A percentile compares a stretch with the other conserved stretches of the same genome.
Evolutionary conservation across 352 stramenopile species (phyloP).

Genomic region (Phytophthora cryptogea): DNA sequence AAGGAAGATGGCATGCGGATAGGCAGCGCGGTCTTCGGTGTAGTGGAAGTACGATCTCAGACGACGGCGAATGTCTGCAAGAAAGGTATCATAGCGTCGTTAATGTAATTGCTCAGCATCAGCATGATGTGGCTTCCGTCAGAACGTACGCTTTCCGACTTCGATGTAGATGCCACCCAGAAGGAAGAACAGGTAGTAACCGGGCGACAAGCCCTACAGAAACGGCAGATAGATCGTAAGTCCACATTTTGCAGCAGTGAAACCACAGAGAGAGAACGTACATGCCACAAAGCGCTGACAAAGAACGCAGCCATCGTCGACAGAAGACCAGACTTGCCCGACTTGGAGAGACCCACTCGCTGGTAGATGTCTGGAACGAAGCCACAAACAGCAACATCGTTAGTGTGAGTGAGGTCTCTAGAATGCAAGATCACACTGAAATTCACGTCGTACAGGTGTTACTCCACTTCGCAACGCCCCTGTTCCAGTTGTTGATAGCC

Average conservation of each 20-base stretch:
- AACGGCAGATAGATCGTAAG: conserved; percentile 16
- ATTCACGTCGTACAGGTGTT: conserved; percentile 68
- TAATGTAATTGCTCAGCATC: not conserved
- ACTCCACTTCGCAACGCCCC: conserved; percentile 83
- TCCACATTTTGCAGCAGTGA: not conserved
- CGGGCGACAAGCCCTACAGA: conserved; percentile 74
- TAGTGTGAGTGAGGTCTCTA: not conserved
- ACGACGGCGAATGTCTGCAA: conserved; percentile 69
- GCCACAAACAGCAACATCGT: conserved; percentile 1
- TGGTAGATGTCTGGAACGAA: conserved; percentile 79
- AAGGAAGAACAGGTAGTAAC: conserved; percentile 90
- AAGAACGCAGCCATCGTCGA: conserved; percentile 85
- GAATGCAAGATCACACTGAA: not conserved
- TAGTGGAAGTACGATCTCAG: conserved; percentile 85
- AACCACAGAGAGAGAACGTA: conserved; percentile 32
- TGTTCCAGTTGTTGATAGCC: conserved; percentile 91
- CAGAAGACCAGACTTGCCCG: conserved; percentile 66
- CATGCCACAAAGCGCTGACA: conserved; percentile 85
- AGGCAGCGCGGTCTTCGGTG: conserved; percentile 78
- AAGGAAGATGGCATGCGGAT: conserved; percentile 81
- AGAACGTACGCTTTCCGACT: conserved; percentile 75
- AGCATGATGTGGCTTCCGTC: not conserved
- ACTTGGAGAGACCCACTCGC: conserved; percentile 79
- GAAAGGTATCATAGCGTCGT: conserved; percentile 3
- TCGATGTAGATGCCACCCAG: conserved; percentile 86